These are phyloP conservation scores for Colletotrichum sp. DNA, from an alignment of 2,329 filamentous ascomycete genomes.

Conservation along the genomic window DNA sequence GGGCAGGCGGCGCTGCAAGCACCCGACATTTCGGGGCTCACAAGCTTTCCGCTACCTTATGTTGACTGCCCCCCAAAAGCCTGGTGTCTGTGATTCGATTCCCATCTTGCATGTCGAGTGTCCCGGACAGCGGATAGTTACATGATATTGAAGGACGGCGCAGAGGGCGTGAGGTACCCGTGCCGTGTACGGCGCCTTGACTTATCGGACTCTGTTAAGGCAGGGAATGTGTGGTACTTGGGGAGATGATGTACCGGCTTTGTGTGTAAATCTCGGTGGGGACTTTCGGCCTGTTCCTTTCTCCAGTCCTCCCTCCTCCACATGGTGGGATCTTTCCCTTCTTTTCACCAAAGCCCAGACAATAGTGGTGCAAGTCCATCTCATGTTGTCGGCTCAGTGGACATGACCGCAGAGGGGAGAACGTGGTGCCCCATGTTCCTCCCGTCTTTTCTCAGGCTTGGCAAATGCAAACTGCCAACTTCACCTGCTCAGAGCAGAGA, in stretches of 20 bases:
- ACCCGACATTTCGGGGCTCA: conserved; percentile 1
- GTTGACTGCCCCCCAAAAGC: background rate
- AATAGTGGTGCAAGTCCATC: background rate
- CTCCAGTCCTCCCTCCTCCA: background rate
- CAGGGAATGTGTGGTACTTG: background rate
- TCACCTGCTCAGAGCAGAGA: background rate
- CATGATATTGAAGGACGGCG: background rate
- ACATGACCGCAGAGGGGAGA: background rate
- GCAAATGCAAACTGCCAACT: background rate
- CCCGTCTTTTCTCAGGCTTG: background rate
- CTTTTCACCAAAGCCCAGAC: background rate
- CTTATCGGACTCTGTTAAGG: background rate
- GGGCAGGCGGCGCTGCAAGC: conserved; percentile 7
- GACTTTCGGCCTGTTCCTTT: background rate
- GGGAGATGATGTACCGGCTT: background rate
- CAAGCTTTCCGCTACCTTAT: conserved; percentile 1
- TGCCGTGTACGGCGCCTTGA: background rate
- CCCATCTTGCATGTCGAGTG: background rate
- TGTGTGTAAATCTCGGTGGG: background rate
- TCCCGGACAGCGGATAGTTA: background rate
- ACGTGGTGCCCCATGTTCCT: background rate
- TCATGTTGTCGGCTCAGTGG: background rate
- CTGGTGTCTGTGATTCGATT: background rate
- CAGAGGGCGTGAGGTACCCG: background rate
- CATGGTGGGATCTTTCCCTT: background rate